Evolutionary conservation across 495 filamentous ascomycete genomes (phyloP).

Genomic region (Tuber brumale): DNA sequence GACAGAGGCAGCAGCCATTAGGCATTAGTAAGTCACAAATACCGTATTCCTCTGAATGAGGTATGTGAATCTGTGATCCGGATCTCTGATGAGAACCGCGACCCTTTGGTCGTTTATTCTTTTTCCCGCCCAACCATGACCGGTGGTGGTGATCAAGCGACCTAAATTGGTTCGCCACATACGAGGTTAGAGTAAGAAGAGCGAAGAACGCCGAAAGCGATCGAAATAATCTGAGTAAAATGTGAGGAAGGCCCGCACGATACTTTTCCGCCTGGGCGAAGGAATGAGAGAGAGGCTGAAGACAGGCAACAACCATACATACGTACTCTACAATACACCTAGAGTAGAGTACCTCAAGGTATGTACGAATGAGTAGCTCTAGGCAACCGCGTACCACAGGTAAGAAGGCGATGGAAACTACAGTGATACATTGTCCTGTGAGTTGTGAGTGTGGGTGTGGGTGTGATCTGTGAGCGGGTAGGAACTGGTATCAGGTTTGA

Average conservation of each 20-base stretch:
- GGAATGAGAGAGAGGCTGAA: constrained; percentile 23
- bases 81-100: background rate
- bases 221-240: constrained; percentile 37
- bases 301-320: constrained; percentile 33
- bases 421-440: constrained; percentile 5
- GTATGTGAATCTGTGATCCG: constrained; percentile 3
- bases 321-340: constrained; percentile 30
- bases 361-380: background rate
- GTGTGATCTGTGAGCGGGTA: background rate
- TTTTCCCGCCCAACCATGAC: constrained; percentile 1
- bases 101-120: background rate
- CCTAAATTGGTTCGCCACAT: constrained; percentile 37
- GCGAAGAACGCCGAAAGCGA: constrained; percentile 33
- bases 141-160: constrained; percentile 3
- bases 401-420: constrained; percentile 1
- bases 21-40: background rate
- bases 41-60: background rate
- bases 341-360: background rate
- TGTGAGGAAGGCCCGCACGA: background rate
- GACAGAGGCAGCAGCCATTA: background rate
- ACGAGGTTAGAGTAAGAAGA: constrained; percentile 14
- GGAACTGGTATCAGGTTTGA: constrained; percentile 1
- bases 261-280: constrained; percentile 2
- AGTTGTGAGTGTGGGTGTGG: background rate
- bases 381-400: constrained; percentile 1